phyloP scores from a whole-genome alignment of 73 alveolate species.

The Symbiodinium natans region DNA sequence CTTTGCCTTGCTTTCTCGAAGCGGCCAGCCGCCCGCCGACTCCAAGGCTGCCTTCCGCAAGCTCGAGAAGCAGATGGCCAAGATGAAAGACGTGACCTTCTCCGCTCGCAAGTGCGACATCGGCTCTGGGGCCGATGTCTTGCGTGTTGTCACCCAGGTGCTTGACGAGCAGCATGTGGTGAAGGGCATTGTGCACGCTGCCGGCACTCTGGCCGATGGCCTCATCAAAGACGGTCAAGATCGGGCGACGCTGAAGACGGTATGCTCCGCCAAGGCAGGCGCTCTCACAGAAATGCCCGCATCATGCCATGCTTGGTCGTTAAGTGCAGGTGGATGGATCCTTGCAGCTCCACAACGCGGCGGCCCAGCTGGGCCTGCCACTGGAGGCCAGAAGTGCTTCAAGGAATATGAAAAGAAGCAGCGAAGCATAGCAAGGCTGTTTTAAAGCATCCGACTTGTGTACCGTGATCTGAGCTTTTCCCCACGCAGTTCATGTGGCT shows the following conservation, averaged over 20 bases:
- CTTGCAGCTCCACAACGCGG: slow-evolving; percentile 68
- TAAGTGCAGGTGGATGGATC: slow-evolving; percentile 65
- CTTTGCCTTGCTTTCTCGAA: slow-evolving; percentile 85
- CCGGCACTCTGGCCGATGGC: slow-evolving; percentile 85
- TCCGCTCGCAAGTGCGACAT: slow-evolving; percentile 69
- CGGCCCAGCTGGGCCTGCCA: slow-evolving; percentile 36
- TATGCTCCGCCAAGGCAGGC: slow-evolving; percentile 80
- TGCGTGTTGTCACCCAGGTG: slow-evolving; percentile 16
- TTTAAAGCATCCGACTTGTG: too few species aligned
- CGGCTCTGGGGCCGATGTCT: slow-evolving; percentile 48
- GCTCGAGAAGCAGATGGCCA: slow-evolving; percentile 69
- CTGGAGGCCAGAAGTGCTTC: slow-evolving; percentile 43
- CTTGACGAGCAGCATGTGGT: background rate
- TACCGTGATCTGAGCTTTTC: background rate
- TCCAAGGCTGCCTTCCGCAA: slow-evolving; percentile 88
- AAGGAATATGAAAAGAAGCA: too few species aligned
- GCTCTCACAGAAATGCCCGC: too few species aligned
- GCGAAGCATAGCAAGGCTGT: too few species aligned
- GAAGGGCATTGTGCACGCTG: slow-evolving; percentile 92
- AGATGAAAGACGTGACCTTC: slow-evolving; percentile 42
- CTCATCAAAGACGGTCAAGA: slow-evolving; percentile 46
- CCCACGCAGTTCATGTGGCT: slow-evolving; percentile 54
- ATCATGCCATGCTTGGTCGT: too few species aligned
- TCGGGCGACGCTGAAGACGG: slow-evolving; percentile 30
- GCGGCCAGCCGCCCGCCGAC: slow-evolving; percentile 87